These are phyloP conservation scores for Diplosphaera chodatii DNA, from an alignment of 139 green algal species.

Conservation along the genomic window DNA sequence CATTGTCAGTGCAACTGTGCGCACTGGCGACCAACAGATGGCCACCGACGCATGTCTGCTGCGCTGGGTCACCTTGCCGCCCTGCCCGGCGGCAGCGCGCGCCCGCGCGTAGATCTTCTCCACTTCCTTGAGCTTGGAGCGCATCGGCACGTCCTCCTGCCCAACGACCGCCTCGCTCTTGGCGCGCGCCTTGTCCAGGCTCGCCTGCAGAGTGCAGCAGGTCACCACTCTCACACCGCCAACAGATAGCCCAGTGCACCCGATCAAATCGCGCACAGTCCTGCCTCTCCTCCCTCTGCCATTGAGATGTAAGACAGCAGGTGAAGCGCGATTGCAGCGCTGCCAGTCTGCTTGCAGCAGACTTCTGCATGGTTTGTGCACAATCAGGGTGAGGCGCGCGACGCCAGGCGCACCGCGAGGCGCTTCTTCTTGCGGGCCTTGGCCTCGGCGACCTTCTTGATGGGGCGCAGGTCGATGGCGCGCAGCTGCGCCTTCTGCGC, in stretches of 20 bases:
- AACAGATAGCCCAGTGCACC: too few relatives aligned
- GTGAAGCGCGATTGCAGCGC: too few relatives aligned
- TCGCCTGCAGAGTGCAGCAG: too few relatives aligned
- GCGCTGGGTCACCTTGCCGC: constrained; percentile 9
- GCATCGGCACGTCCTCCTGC: constrained; percentile 69
- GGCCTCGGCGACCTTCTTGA: constrained; percentile 96
- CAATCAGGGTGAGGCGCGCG: too few relatives aligned
- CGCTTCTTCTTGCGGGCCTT: constrained; percentile 83
- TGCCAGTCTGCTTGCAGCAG: too few relatives aligned
- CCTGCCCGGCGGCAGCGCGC: constrained; percentile 15
- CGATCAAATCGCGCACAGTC: too few relatives aligned
- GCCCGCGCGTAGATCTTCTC: constrained; percentile 70
- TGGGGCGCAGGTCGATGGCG: constrained; percentile 80
- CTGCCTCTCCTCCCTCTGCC: too few relatives aligned
- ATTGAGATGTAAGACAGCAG: too few relatives aligned
- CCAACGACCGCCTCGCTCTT: constrained; percentile 72
- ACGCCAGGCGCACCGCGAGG: constrained; percentile 29
- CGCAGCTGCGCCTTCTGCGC: constrained; percentile 68
- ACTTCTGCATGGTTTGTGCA: background rate
- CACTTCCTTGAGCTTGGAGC: constrained; percentile 63
- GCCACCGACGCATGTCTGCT: too few relatives aligned
- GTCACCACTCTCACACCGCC: too few relatives aligned
- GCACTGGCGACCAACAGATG: too few relatives aligned
- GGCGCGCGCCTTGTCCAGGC: constrained; percentile 52
- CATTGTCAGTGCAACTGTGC: too few relatives aligned